These are phyloP conservation scores for Astrocystis sublimbata DNA, from an alignment of 495 filamentous ascomycete species.

Conservation along the genomic window DNA sequence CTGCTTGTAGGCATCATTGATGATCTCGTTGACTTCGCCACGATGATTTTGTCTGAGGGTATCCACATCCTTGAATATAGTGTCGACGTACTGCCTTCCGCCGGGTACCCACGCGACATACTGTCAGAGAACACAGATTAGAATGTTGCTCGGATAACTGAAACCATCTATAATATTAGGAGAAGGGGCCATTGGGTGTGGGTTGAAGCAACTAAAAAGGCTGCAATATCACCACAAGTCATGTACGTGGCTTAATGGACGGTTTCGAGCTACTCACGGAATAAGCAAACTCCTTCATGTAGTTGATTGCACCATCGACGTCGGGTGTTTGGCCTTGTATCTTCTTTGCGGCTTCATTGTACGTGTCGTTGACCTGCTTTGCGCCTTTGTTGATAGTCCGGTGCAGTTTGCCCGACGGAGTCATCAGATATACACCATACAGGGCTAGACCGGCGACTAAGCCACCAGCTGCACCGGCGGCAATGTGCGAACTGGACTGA, in stretches of 20 bases:
- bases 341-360: constrained; percentile 51
- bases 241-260: no score
- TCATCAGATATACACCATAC: constrained; percentile 58
- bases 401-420: constrained; percentile 53
- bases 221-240: no score
- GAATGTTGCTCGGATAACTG: no score
- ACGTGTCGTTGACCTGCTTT: constrained; percentile 52
- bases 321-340: constrained; percentile 57
- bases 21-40: constrained; percentile 62
- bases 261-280: constrained; percentile 25
- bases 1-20: constrained; percentile 60
- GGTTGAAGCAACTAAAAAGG: no score
- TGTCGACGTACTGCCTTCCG: constrained; percentile 60
- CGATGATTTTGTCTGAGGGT: constrained; percentile 57
- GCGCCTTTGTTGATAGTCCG: constrained; percentile 47
- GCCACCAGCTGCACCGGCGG: constrained; percentile 53
- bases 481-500: constrained; percentile 46
- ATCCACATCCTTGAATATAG: constrained; percentile 63
- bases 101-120: constrained; percentile 69
- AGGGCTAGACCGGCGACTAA: constrained; percentile 34
- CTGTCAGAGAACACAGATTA: background rate
- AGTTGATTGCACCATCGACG: constrained; percentile 58
- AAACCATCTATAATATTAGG: no score
- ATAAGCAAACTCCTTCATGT: constrained; percentile 57
- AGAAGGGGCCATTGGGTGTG: no score